A percentile compares a stretch with the other conserved stretches of the same genome.
phyloP scores from a whole-genome alignment of 2,329 filamentous ascomycete species.

The Trichoderma cornu-damae region DNA sequence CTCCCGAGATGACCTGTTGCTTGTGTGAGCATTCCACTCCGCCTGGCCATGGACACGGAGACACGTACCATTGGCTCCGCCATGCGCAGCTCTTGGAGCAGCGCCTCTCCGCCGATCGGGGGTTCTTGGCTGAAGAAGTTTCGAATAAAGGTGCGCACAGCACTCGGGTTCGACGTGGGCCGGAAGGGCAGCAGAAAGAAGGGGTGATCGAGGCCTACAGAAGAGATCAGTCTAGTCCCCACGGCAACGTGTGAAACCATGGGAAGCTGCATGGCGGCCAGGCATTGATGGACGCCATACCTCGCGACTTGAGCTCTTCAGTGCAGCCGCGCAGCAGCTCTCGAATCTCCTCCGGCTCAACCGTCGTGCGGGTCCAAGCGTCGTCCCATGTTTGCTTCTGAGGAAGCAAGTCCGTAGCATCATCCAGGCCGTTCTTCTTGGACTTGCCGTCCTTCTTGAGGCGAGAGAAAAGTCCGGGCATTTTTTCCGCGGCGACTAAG shows the following conservation, averaged over 20 bases:
- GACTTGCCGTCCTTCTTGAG: slow-evolving; percentile 67
- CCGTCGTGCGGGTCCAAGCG: slow-evolving; percentile 74
- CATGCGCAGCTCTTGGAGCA: slow-evolving; percentile 83
- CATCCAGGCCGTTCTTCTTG: slow-evolving; percentile 61
- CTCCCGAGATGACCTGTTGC: slow-evolving; percentile 77
- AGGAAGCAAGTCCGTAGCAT: slow-evolving; percentile 48
- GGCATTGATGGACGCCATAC: slow-evolving; percentile 46
- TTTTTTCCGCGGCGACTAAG: slow-evolving; percentile 33
- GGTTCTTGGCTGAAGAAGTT: slow-evolving; percentile 78
- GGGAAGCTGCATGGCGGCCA: not conserved
- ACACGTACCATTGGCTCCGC: slow-evolving; percentile 81
- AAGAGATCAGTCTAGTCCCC: not conserved
- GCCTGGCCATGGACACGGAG: not conserved
- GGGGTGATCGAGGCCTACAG: slow-evolving; percentile 74
- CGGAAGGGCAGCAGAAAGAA: slow-evolving; percentile 93
- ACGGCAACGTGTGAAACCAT: not conserved
- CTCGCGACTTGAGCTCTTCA: slow-evolving; percentile 87
- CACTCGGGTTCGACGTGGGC: slow-evolving; percentile 85
- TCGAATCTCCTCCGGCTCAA: slow-evolving; percentile 86
- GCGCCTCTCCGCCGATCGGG: slow-evolving; percentile 59
- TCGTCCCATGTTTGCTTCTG: slow-evolving; percentile 79
- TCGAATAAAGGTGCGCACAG: slow-evolving; percentile 84
- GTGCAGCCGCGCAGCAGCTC: slow-evolving; percentile 82
- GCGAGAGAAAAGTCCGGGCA: slow-evolving; percentile 57
- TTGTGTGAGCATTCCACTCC: slow-evolving; percentile 24